These are phyloP conservation scores for Sporisorium sorghi DNA, from an alignment of 1,284 basidiomycete genomes.

Conservation along the genomic window DNA sequence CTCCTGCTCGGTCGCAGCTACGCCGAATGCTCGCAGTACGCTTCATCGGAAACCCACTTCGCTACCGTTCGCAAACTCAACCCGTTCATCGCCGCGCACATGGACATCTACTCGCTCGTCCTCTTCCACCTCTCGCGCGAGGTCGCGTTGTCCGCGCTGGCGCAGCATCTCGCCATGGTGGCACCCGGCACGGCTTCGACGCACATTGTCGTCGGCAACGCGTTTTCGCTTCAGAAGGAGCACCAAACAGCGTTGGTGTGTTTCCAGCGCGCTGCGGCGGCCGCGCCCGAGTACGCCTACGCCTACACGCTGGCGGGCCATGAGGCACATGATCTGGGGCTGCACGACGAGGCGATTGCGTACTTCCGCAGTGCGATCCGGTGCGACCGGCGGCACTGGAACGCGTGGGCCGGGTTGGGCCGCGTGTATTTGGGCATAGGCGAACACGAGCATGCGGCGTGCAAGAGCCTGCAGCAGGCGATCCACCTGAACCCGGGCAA, in stretches of 20 bases:
- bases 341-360: slow-evolving; percentile 58
- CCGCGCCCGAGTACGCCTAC: slow-evolving; percentile 64
- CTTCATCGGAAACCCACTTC: slow-evolving; percentile 60
- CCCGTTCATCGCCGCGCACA: slow-evolving; percentile 54
- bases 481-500: slow-evolving; percentile 58
- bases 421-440: slow-evolving; percentile 58
- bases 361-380: slow-evolving; percentile 64
- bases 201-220: slow-evolving; percentile 66
- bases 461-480: slow-evolving; percentile 58
- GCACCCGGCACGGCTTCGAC: slow-evolving; percentile 52
- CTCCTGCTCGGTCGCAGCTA: slow-evolving; percentile 57
- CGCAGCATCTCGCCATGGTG: slow-evolving; percentile 57
- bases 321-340: slow-evolving; percentile 63
- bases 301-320: slow-evolving; percentile 67
- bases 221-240: slow-evolving; percentile 65
- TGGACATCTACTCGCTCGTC: slow-evolving; percentile 67
- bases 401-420: slow-evolving; percentile 65
- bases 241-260: slow-evolving; percentile 62
- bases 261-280: slow-evolving; percentile 61
- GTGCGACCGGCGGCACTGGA: slow-evolving; percentile 65
- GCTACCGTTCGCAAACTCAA: slow-evolving; percentile 40
- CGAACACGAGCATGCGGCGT: slow-evolving; percentile 54
- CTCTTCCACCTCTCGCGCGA: slow-evolving; percentile 68
- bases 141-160: slow-evolving; percentile 60
- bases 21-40: slow-evolving; percentile 62